A percentile compares a stretch with the other conserved stretches of the same genome.
These are phyloP conservation scores for Acacia crassicarpa DNA, from an alignment of 306 rosid species.

Conservation along the genomic window DNA sequence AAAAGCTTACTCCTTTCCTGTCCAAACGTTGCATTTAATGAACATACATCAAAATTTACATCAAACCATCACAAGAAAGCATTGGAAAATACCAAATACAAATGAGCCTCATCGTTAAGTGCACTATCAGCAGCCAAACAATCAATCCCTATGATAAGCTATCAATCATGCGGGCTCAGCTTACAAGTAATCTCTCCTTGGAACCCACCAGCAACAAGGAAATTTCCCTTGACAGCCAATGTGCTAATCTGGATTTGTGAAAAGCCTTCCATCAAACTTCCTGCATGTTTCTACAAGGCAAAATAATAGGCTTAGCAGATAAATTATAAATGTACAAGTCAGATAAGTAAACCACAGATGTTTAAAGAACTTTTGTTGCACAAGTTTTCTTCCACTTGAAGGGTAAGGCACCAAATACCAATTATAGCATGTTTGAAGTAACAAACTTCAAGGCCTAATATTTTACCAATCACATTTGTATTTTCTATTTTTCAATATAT, in stretches of 20 bases:
- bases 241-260: conserved; percentile 86
- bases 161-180: conserved; percentile 43
- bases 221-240: conserved; percentile 76
- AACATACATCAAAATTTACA: conserved; percentile 23
- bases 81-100: not conserved
- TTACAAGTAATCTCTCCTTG: conserved; percentile 95
- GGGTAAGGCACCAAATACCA: not conserved
- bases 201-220: conserved; percentile 88
- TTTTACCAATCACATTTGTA: not conserved
- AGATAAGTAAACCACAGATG: not conserved
- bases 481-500: not conserved
- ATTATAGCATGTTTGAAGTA: not conserved
- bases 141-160: not conserved
- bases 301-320: conserved; percentile 15
- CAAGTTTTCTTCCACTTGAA: not conserved
- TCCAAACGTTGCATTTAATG: conserved; percentile 65
- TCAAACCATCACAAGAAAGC: not conserved
- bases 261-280: conserved; percentile 82
- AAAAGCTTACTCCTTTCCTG: conserved; percentile 77
- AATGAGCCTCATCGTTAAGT: not conserved
- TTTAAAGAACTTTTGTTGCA: not conserved
- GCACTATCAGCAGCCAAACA: not conserved
- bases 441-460: not conserved
- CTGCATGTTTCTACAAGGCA: conserved; percentile 56
- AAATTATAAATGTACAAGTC: conserved; percentile 9